A percentile compares a stretch with the other conserved stretches of the same genome.
phyloP scores from a whole-genome alignment of 768 basidiomycete species.

The Collybia sp. region DNA sequence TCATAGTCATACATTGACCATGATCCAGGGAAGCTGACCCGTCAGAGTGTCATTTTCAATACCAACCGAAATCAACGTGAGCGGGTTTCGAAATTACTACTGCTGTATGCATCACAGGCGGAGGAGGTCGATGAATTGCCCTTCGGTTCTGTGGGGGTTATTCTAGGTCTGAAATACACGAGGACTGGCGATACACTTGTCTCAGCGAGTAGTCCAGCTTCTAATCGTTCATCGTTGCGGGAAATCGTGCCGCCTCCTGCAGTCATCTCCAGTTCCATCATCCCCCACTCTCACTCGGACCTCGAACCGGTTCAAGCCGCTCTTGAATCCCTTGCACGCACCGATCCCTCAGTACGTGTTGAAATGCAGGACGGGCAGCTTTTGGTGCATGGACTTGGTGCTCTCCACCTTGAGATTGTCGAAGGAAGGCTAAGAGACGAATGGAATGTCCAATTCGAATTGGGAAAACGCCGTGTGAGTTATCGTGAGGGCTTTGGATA shows the following conservation, averaged over 20 bases:
- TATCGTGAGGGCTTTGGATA: constrained; percentile 63
- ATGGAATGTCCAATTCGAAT: constrained; percentile 73
- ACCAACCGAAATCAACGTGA: constrained; percentile 66
- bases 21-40: constrained; percentile 58
- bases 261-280: constrained; percentile 79
- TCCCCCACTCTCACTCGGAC: constrained; percentile 78
- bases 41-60: constrained; percentile 59
- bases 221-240: constrained; percentile 39
- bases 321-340: constrained; percentile 66
- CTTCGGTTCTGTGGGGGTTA: constrained; percentile 80
- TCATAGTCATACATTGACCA: constrained; percentile 2
- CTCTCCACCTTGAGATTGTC: constrained; percentile 85
- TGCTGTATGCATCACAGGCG: constrained; percentile 73
- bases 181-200: constrained; percentile 86
- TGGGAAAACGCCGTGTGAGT: constrained; percentile 74
- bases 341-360: constrained; percentile 83
- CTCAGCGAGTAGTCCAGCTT: constrained; percentile 36
- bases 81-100: constrained; percentile 66
- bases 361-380: constrained; percentile 82
- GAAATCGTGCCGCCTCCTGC: constrained; percentile 76
- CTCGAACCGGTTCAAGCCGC: constrained; percentile 75
- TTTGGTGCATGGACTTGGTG: constrained; percentile 78
- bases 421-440: constrained; percentile 78
- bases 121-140: constrained; percentile 78
- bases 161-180: constrained; percentile 78